Evolutionary conservation across 371 early-diverging fungal species (phyloP).

Genomic region (Racocetra persica): DNA sequence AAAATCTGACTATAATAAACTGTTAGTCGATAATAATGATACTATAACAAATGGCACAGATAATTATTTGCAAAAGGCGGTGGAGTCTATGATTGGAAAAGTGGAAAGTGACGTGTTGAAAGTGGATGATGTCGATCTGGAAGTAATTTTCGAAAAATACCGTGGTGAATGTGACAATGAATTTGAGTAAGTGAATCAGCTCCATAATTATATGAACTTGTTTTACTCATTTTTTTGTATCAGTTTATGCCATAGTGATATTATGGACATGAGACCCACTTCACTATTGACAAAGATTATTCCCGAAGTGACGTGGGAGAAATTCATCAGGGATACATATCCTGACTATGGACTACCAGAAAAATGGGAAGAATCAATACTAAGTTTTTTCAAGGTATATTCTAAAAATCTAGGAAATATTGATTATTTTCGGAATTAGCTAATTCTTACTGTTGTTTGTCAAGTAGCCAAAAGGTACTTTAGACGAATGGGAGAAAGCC

Average conservation of each 20-base stretch:
- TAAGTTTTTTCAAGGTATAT: conserved; percentile 29
- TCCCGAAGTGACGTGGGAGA: conserved; percentile 1
- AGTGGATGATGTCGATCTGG: conserved; percentile 30
- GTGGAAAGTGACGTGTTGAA: conserved; percentile 26
- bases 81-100: conserved; percentile 32
- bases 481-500: conserved; percentile 11
- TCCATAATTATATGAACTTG: conserved; percentile 24
- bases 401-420: background rate
- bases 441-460: background rate
- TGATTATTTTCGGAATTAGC: conserved; percentile 2
- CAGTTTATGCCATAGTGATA: conserved; percentile 25
- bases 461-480: conserved; percentile 21
- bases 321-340: conserved; percentile 30
- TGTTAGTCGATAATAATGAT: background rate
- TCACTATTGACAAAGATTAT: conserved; percentile 24
- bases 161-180: conserved; percentile 27
- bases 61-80: conserved; percentile 26
- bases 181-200: conserved; percentile 30
- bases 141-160: conserved; percentile 38
- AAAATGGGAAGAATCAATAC: conserved; percentile 26
- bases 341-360: conserved; percentile 16
- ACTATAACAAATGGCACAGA: conserved; percentile 28
- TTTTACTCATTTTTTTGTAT: conserved; percentile 29
- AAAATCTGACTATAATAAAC: background rate
- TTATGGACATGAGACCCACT: conserved; percentile 9